Percentiles rank a stretch among this genome's conserved stretches.
Conservation (phyloP, 768 basidiomycete species). For the Lentinula sp. region DNA sequence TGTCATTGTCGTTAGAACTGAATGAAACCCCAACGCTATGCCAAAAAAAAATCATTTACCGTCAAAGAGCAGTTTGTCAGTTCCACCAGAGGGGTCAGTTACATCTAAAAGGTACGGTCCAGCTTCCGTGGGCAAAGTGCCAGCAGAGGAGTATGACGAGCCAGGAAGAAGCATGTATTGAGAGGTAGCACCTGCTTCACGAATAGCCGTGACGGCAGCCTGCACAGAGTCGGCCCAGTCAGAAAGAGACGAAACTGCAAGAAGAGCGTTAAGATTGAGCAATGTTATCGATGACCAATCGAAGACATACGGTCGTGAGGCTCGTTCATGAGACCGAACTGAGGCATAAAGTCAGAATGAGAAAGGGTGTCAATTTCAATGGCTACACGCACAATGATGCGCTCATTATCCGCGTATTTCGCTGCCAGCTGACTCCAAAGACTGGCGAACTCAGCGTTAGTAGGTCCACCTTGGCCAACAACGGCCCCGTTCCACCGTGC, state of each 20-base stretch:
- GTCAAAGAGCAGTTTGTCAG: slow-evolving; percentile 45
- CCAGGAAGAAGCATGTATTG: slow-evolving; percentile 54
- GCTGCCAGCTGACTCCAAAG: slow-evolving; percentile 49
- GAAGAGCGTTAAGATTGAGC: no score
- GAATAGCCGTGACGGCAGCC: slow-evolving; percentile 53
- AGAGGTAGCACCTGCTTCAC: slow-evolving; percentile 44
- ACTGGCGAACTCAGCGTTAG: slow-evolving; percentile 41
- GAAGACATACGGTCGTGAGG: slow-evolving; percentile 36
- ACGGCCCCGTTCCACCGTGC: slow-evolving; percentile 52
- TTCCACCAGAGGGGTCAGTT: slow-evolving; percentile 34
- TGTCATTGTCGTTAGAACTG: background rate
- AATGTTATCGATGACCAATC: no score
- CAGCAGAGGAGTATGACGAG: slow-evolving; percentile 22
- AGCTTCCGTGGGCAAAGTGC: slow-evolving; percentile 35
- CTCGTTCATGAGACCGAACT: slow-evolving; percentile 47
- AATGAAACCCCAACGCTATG: no score
- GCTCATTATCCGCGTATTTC: slow-evolving; percentile 34
- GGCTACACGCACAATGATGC: slow-evolving; percentile 29
- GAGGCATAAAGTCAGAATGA: background rate
- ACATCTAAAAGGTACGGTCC: slow-evolving; percentile 36
- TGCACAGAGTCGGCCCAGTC: slow-evolving; percentile 46
- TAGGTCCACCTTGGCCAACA: slow-evolving; percentile 53
- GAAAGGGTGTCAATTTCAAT: slow-evolving; percentile 9
- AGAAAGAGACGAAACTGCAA: slow-evolving; percentile 21
- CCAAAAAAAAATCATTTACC: slow-evolving; percentile 7